Evolutionary conservation across 179 eudicot species (phyloP).

Genomic region (Nepenthes alata): DNA sequence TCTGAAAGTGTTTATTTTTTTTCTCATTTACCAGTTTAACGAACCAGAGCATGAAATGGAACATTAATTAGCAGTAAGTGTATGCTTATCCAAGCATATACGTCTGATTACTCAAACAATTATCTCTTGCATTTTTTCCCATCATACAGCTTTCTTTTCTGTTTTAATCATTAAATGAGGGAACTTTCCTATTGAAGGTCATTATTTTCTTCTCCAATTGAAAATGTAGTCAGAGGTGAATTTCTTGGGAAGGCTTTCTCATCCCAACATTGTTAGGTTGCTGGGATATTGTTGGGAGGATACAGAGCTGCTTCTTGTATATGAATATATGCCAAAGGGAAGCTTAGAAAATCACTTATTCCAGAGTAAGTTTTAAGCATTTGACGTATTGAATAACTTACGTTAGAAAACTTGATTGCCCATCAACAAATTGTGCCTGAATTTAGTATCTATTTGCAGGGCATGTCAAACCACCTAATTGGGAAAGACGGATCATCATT

Average conservation of each 20-base stretch:
- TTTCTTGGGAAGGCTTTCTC: constrained; percentile 68
- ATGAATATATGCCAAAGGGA: constrained; percentile 61
- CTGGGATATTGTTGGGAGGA: constrained; percentile 74
- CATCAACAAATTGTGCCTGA: not conserved
- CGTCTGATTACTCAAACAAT: not conserved
- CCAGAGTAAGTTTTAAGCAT: constrained; percentile 44
- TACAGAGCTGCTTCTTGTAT: constrained; percentile 50
- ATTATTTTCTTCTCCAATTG: constrained; percentile 1
- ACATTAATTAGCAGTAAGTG: no score
- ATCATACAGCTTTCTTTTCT: not conserved
- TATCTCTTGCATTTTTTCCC: not conserved
- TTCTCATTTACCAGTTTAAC: no score
- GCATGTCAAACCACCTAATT: constrained; percentile 26
- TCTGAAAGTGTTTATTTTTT: no score
- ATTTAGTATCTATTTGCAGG: constrained; percentile 13
- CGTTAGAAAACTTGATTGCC: no score
- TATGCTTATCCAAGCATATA: no score
- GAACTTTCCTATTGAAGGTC: not conserved
- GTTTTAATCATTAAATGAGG: not conserved
- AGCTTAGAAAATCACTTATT: constrained; percentile 80
- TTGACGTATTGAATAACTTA: not conserved
- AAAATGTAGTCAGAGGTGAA: constrained; percentile 66
- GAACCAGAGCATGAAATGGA: no score
- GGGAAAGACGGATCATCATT: constrained; percentile 39
- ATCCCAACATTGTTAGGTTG: constrained; percentile 64